Base-by-base conservation (phyloP, 371 early-diverging fungal species). In the Mortierella sp. region DNA sequence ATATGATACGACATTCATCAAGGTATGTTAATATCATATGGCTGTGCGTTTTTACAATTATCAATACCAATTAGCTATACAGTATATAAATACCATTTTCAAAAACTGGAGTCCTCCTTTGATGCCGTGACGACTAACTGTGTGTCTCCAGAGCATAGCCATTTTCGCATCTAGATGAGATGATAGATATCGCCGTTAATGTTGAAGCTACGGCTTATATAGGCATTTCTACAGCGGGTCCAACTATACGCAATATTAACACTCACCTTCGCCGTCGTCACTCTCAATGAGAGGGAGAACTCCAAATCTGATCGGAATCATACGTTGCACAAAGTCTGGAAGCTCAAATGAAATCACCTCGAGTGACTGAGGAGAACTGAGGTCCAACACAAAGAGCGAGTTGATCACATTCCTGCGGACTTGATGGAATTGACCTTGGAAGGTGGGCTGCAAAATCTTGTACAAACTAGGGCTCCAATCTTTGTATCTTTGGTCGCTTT, bases 261-360 rank as follows among this genome's bases (percentile, higher is more conserved):
- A 32, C 58, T 66, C 63, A 84, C 88, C 74, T 30, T 77, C 72
- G 26, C 87, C 83, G 64, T 78, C 62, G 4, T 88, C 73, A 12
- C 79, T 77, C 45, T 83, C 84, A 5, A 93, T 61, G 0, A 94
- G 69, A 0, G 96, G 94, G 22, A 94, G 84, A 11, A 97, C 12
- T 10, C 97, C 97, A 78, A 97, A 94, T 22, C 96, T 90, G 66
- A 98, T 83, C 11, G 97, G 97, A 26, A 95, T 78, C 9, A 88
- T 79, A 16, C 89, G 85, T 68, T 92, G 88, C 18, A 97, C 83
- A 74, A 88, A 90, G 37, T 84, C 75, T 43, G 89, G 49, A 0
- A 93, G 64, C 28, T 93, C 91, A 22, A 90, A 86, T 5, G 81
- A 73, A 5, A 94, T 49, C 5, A 87, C 72, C 37, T 85, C 77